Percentiles rank a stretch among this genome's conserved stretches.
Evolutionary conservation across 768 basidiomycete genomes (phyloP).

Genomic region (Boletus insuetus): DNA sequence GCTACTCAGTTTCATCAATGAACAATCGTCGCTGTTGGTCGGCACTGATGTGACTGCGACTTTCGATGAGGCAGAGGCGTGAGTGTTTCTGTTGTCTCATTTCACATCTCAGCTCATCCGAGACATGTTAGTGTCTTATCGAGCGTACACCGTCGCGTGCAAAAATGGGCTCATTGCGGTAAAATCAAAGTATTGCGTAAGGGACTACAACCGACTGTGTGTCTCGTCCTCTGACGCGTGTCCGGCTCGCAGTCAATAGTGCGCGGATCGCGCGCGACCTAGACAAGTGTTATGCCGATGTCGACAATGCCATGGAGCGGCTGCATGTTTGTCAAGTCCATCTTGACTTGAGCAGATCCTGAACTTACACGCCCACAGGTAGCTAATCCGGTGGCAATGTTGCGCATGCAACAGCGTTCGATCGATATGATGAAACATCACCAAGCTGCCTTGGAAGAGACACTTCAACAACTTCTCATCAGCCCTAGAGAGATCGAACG

Average conservation of each 20-base stretch:
- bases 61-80: slow-evolving; percentile 46
- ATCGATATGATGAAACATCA: slow-evolving; percentile 28
- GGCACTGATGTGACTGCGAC: slow-evolving; percentile 40
- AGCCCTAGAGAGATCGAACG: slow-evolving; percentile 36
- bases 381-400: slow-evolving; percentile 17
- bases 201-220: slow-evolving; percentile 7
- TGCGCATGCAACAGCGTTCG: slow-evolving; percentile 31
- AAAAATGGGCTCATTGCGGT: slow-evolving; percentile 39
- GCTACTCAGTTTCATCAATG: slow-evolving; percentile 39
- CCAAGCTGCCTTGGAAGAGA: slow-evolving; percentile 34
- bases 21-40: slow-evolving; percentile 37
- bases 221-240: slow-evolving; percentile 3
- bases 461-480: slow-evolving; percentile 40
- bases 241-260: slow-evolving; percentile 37
- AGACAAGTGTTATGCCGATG: slow-evolving; percentile 40
- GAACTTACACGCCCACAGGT: slow-evolving; percentile 17
- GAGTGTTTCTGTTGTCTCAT: slow-evolving; percentile 14
- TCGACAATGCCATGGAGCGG: slow-evolving; percentile 40
- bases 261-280: slow-evolving; percentile 47
- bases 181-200: slow-evolving; percentile 39
- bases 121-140: slow-evolving; percentile 37
- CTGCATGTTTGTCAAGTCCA: slow-evolving; percentile 38
- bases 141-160: slow-evolving; percentile 38
- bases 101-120: neutral
- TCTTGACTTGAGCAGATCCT: neutral